Evolutionary conservation across 1,284 basidiomycete genomes (phyloP).

Genomic region (Cutaneotrichosporon curvatum): DNA sequence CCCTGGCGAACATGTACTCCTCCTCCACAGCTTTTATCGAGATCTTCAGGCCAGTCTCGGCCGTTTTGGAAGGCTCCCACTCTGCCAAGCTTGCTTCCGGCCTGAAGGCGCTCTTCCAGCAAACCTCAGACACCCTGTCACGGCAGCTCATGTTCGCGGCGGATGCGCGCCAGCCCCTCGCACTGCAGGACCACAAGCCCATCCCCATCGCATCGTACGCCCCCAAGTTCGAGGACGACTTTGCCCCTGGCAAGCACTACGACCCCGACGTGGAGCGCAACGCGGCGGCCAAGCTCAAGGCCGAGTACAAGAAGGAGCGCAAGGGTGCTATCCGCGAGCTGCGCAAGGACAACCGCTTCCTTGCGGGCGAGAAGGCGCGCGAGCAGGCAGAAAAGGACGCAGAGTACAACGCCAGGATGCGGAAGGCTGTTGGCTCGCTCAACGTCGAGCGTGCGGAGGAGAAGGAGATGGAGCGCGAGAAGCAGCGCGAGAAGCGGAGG

Average conservation of each 20-base stretch:
- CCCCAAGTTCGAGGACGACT: slow-evolving; percentile 85
- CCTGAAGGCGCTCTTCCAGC: slow-evolving; percentile 52
- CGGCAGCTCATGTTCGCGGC: slow-evolving; percentile 67
- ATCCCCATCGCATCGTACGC: slow-evolving; percentile 89
- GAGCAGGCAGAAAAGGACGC: slow-evolving; percentile 76
- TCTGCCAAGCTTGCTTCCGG: slow-evolving; percentile 50
- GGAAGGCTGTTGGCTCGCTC: slow-evolving; percentile 70
- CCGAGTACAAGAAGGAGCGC: slow-evolving; percentile 87
- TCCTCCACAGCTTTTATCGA: slow-evolving; percentile 75
- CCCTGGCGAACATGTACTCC: slow-evolving; percentile 68
- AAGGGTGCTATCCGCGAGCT: slow-evolving; percentile 97
- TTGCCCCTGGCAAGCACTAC: slow-evolving; percentile 61
- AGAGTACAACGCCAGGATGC: slow-evolving; percentile 70
- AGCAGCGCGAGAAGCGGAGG: slow-evolving; percentile 62
- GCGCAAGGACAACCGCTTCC: slow-evolving; percentile 88
- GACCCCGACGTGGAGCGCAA: slow-evolving; percentile 92
- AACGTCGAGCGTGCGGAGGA: slow-evolving; percentile 90
- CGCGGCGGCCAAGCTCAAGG: slow-evolving; percentile 74
- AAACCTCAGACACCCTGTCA: slow-evolving; percentile 49
- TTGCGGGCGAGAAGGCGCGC: slow-evolving; percentile 78
- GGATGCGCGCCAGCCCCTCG: slow-evolving; percentile 68
- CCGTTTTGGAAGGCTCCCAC: slow-evolving; percentile 56
- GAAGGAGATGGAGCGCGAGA: slow-evolving; percentile 75
- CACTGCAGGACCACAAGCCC: slow-evolving; percentile 88
- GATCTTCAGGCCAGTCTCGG: slow-evolving; percentile 62